Evolutionary conservation across 768 basidiomycete species (phyloP).

Genomic region (Tulasnella sp.): DNA sequence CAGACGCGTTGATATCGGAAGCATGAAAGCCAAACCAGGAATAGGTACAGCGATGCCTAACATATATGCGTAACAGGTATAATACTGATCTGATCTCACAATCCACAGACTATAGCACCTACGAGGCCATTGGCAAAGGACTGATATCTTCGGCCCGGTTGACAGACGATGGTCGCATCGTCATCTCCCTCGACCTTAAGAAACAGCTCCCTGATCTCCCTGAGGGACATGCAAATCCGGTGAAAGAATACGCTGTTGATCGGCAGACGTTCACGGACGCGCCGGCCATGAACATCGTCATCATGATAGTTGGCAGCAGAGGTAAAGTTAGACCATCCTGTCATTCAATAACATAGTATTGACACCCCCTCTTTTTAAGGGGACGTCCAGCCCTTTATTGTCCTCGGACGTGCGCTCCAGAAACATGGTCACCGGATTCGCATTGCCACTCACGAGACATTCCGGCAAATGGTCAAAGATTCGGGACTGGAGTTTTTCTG

Average conservation of each 20-base stretch:
- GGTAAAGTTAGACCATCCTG: constrained; percentile 30
- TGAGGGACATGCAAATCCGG: constrained; percentile 34
- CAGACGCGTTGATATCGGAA: too few relatives aligned
- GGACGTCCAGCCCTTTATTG: constrained; percentile 58
- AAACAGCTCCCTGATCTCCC: constrained; percentile 42
- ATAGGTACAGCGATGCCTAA: too few relatives aligned
- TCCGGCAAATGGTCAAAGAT: constrained; percentile 42
- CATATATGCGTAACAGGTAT: too few relatives aligned
- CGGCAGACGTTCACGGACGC: background rate
- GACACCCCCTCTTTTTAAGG: constrained; percentile 29
- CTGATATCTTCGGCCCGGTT: constrained; percentile 35
- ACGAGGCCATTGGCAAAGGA: constrained; percentile 33
- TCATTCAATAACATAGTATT: background rate
- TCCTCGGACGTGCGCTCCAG: constrained; percentile 40
- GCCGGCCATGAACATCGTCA: constrained; percentile 43
- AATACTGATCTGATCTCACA: too few relatives aligned
- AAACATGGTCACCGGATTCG: constrained; percentile 48
- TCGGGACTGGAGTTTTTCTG: constrained; percentile 48
- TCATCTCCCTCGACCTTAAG: constrained; percentile 39
- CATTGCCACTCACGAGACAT: constrained; percentile 52
- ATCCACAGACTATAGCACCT: constrained; percentile 31
- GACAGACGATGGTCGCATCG: constrained; percentile 38
- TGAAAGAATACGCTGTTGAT: constrained; percentile 43
- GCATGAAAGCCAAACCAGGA: too few relatives aligned
- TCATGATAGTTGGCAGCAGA: constrained; percentile 58